A percentile compares a stretch with the other conserved stretches of the same genome.
These are phyloP conservation scores for Colletotrichum godetiae DNA, from an alignment of 2,329 filamentous ascomycete species.

Conservation along the genomic window DNA sequence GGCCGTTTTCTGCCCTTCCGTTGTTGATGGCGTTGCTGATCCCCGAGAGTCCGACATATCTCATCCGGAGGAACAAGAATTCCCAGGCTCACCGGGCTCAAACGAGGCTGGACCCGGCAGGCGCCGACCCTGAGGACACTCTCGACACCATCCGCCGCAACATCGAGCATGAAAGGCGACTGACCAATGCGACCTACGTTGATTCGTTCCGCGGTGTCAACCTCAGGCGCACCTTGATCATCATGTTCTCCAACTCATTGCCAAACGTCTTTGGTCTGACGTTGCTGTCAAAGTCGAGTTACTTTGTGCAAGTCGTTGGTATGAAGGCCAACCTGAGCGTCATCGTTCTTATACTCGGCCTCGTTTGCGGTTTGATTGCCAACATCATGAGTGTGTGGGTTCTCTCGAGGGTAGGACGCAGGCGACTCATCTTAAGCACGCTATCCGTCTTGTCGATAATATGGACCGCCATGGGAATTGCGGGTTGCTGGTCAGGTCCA, in stretches of 20 bases:
- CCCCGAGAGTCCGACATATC: slow-evolving; percentile 62
- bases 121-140: slow-evolving; percentile 51
- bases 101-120: slow-evolving; percentile 57
- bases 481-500: slow-evolving; percentile 53
- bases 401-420: slow-evolving; percentile 52
- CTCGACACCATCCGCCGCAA: slow-evolving; percentile 59
- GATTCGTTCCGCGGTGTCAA: slow-evolving; percentile 58
- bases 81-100: slow-evolving; percentile 57
- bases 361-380: slow-evolving; percentile 56
- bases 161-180: slow-evolving; percentile 52
- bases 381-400: slow-evolving; percentile 58
- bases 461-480: slow-evolving; percentile 60
- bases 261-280: slow-evolving; percentile 58
- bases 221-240: slow-evolving; percentile 53
- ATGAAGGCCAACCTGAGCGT: slow-evolving; percentile 47
- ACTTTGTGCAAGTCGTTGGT: slow-evolving; percentile 51
- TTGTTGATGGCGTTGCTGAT: slow-evolving; percentile 55
- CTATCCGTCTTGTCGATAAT: slow-evolving; percentile 47
- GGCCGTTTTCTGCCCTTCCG: slow-evolving; percentile 55
- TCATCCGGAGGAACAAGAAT: slow-evolving; percentile 54
- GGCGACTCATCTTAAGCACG: slow-evolving; percentile 50
- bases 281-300: slow-evolving; percentile 55
- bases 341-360: slow-evolving; percentile 57
- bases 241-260: slow-evolving; percentile 54
- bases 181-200: slow-evolving; percentile 48